phyloP scores from a whole-genome alignment of 257 asterid species.

The Echium plantagineum region DNA sequence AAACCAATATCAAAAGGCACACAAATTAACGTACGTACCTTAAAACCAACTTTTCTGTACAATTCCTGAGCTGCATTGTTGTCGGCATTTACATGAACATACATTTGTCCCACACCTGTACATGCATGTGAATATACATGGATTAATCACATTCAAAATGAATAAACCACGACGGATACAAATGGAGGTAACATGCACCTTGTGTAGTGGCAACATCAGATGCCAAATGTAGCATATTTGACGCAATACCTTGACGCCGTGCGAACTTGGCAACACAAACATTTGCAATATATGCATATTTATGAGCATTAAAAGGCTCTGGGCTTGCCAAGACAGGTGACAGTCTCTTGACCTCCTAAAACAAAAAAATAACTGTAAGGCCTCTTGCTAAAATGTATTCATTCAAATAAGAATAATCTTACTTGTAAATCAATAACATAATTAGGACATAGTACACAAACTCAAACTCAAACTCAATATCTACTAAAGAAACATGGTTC shows the following conservation, averaged over 20 bases:
- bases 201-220: constrained; percentile 43
- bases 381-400: not conserved
- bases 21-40: constrained; percentile 30
- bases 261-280: constrained; percentile 86
- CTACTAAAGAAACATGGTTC: not conserved
- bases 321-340: constrained; percentile 50
- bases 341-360: constrained; percentile 50
- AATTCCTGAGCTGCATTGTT: constrained; percentile 69
- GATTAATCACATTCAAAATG: not conserved
- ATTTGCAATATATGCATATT: constrained; percentile 80
- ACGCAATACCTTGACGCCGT: constrained; percentile 86
- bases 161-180: not conserved
- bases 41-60: constrained; percentile 63
- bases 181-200: constrained; percentile 30
- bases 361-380: constrained; percentile 4
- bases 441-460: not conserved
- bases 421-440: not conserved
- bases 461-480: not conserved
- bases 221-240: constrained; percentile 69
- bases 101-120: constrained; percentile 61
- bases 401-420: not conserved
- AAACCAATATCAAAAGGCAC: constrained; percentile 8
- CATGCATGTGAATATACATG: not conserved
- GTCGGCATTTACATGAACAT: constrained; percentile 77
- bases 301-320: constrained; percentile 51